Conservation (phyloP, 2,329 filamentous ascomycete species). For the Cylindrodendrum hubeiense region DNA sequence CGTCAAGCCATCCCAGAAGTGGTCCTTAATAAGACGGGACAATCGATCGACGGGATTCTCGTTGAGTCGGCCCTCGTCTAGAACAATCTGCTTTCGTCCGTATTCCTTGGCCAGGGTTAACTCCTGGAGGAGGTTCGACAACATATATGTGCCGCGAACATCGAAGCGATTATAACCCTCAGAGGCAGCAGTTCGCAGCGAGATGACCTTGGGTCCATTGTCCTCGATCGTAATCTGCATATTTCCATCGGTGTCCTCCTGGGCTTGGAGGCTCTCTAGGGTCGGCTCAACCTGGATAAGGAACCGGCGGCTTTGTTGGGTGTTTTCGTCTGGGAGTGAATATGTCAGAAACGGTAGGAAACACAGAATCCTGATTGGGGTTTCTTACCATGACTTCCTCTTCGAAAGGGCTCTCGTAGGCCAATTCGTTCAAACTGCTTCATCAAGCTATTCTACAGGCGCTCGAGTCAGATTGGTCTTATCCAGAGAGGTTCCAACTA, state of each 20-base stretch:
- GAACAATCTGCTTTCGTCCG: slow-evolving; percentile 87
- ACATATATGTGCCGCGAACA: slow-evolving; percentile 95
- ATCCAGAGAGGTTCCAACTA: not conserved
- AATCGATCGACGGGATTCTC: slow-evolving; percentile 95
- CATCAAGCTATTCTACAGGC: slow-evolving; percentile 62
- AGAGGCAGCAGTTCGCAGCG: slow-evolving; percentile 86
- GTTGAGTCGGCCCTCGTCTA: slow-evolving; percentile 91
- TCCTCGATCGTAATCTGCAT: slow-evolving; percentile 99
- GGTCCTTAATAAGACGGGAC: slow-evolving; percentile 85
- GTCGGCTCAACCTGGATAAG: slow-evolving; percentile 89
- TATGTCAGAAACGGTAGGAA: not conserved
- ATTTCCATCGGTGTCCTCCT: slow-evolving; percentile 94
- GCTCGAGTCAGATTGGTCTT: slow-evolving; percentile 43
- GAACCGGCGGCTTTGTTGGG: slow-evolving; percentile 78
- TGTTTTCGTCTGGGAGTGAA: slow-evolving; percentile 74
- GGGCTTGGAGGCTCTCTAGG: slow-evolving; percentile 80
- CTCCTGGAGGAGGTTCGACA: slow-evolving; percentile 96
- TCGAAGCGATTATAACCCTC: slow-evolving; percentile 90
- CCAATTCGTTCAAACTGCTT: slow-evolving; percentile 66
- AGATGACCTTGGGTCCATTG: slow-evolving; percentile 89
- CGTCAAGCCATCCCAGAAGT: slow-evolving; percentile 94
- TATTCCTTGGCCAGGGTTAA: slow-evolving; percentile 92
- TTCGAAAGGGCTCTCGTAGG: slow-evolving; percentile 66
- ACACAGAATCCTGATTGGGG: not conserved
- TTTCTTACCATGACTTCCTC: slow-evolving; percentile 68